Evolutionary conservation across 2,329 filamentous ascomycete species (phyloP), one percentile per base, ranked within the genome.

Genomic region (Pochonia chlamydosporia): DNA sequence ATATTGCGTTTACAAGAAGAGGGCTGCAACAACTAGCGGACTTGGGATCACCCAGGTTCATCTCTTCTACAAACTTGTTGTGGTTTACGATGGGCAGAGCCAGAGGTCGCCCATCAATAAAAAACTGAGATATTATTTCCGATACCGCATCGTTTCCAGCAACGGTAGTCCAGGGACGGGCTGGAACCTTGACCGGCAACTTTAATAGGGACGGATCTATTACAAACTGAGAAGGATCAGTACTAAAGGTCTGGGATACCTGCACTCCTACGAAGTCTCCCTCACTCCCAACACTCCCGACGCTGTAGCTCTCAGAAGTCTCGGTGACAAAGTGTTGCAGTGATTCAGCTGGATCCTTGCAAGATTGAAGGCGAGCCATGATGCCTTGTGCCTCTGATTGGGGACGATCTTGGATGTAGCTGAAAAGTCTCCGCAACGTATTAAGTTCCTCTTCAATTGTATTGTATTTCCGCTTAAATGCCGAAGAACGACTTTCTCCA

Each of bases 401-500:
- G 13, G 44, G 23, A 16, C 44, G 23, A 20, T 16, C 16, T 14
- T 37, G 25, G 21, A 46, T 35, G 11, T 20, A n/a, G 13, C 39
- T 4, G 36, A 46, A 7, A 13, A 46, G 44, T 13, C 40, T 41
- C 36, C 30, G 37, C 24, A 46, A 28, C 18, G 24, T 40, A 4
- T 40, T 37, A n/a, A 46, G 44, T 28, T 46, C 44, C 26, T 11
- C 44, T 21, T 46, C 14, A 16, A 28, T 35, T 3, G 36, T 31
- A 37, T 20, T 46, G 26, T 20, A 46, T n/a, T n/a, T 46, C 23
- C 44, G 40, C 24, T 37, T 46, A 26, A 46, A 21, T 14, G 44
- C 44, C 20, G 44, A 46, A 26, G 30, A 46, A 21, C 37, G 44
- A 13, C 35, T 46, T 26, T 46, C 44, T 26, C 44, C 44, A 11